A percentile compares a stretch with the other conserved stretches of the same genome.
These are phyloP conservation scores for Skeletonema potamos DNA, from an alignment of 108 stramenopile genomes.

Conservation along the genomic window DNA sequence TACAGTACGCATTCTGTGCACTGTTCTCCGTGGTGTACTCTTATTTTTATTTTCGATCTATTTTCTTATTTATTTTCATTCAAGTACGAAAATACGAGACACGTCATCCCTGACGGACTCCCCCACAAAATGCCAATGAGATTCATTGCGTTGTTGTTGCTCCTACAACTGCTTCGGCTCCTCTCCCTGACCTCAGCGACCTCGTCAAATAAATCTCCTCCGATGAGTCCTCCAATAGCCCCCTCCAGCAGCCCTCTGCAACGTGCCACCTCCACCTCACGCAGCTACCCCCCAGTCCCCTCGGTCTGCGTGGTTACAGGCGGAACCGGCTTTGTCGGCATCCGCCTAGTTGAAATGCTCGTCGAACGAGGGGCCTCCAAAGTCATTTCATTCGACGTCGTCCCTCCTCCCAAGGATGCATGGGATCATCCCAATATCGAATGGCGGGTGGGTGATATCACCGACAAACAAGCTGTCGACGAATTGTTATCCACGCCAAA, in stretches of 20 bases:
- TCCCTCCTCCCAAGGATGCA: constrained; percentile 59
- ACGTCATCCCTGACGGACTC: no score
- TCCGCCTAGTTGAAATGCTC: constrained; percentile 96
- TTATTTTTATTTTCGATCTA: no score
- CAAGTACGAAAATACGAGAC: no score
- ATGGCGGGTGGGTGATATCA: constrained; percentile 81
- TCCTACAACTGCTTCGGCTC: no score
- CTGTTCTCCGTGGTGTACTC: no score
- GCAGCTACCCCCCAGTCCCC: constrained; percentile 36
- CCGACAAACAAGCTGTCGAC: constrained; percentile 72
- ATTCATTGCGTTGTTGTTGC: no score
- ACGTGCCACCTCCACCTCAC: constrained; percentile 15
- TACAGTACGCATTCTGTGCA: no score
- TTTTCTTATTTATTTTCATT: no score
- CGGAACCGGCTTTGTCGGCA: constrained; percentile 92
- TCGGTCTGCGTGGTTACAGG: constrained; percentile 85
- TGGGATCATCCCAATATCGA: constrained; percentile 60
- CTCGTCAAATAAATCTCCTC: no score
- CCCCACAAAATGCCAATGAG: no score
- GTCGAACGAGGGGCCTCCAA: constrained; percentile 88
- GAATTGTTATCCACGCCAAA: constrained; percentile 65
- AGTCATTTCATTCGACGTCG: constrained; percentile 95
- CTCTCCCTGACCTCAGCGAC: no score
- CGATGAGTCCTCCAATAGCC: constrained; percentile 13
- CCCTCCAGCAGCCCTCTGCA: constrained; percentile 40